Base-by-base conservation (phyloP, 345 rosid genomes). In the Turritis glabra region DNA sequence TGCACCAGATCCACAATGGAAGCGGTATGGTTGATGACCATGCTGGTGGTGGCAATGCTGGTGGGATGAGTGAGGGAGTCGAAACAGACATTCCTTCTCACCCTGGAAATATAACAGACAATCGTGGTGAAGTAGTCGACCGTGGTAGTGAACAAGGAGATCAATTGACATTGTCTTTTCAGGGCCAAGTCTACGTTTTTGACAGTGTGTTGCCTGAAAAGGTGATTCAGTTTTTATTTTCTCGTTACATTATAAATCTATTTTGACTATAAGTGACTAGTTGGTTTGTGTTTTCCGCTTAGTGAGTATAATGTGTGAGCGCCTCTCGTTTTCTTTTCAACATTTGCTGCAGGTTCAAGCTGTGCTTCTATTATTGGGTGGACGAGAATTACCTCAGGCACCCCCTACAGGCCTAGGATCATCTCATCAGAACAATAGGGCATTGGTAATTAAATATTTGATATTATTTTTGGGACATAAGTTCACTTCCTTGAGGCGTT, bases 151-250 rank as follows among this genome's bases (percentile, higher is more conserved):
- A 82, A 41, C 82, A 72, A 61, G 87, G 86, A 57, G 90, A 84
- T 67, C 94, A 85, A 46, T 82, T 90, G 40, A 88, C 91, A 3
- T 73, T 90, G 77, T 87, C 96, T 65, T 88, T 87, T 67, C 89
- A 88, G 30, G 96, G 90, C 4, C 90, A 88, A 75, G 91, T 90
- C 77, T 90, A 90, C 69, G 92, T 89, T 29, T 89, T 87, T 54
- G 95, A 89, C 40, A 82, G 88, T 5, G 90, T 89, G 37, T 79
- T 85, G 23, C 88, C 92, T 1, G 95, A 84, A 61, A 89, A 87
- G 90, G 95, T 84, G 33, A 37, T 67, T 40, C 35, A 6, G n/a
- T 13, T 55, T 59, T 72, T 41, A 21, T 35, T 51, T 35, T 29
- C 15, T 30, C 3, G 1, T 23, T 29, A 15, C 32, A 7, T 14